Evolutionary conservation across 495 filamentous ascomycete species (phyloP), one percentile per base, ranked within the genome.

Genomic region (Stereocaulon alpinum): DNA sequence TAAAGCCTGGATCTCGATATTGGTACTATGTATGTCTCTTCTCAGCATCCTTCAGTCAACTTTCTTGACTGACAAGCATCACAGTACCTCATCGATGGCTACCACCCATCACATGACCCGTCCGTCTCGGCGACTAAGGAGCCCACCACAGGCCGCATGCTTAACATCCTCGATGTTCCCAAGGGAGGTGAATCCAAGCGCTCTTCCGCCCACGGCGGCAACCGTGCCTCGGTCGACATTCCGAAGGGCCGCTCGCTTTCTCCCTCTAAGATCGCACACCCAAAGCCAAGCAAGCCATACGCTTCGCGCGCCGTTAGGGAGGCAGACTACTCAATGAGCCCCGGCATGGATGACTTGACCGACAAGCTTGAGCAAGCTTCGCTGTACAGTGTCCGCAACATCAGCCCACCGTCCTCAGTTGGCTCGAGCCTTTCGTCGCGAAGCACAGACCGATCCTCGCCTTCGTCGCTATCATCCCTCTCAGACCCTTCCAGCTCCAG

Each of bases 101-200:
- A 96, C 83, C 91, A 96, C 73, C 87, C 96, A 72, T 92, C 93
- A 50, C 92, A 97, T 79, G 93, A 98, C 75, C 93, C 94, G 53
- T 89, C 88, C 68, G 82, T 88, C 70, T 81, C 86, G 59, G 89
- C 85, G 71, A 95, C 89, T 74, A 86, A 86, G 68, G 93, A 98
- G 79, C 91, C 93, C 66, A 97, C 91, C 68, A 96, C 94, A 65
- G 90, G 91, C 77, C 93, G 94, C 72, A 86, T 87, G 71, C 81
- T 98, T 59, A 98, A 87, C 75, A 80, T 84, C 71, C 81, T 87
- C 71, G 83, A 87, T 69, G 82, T 86, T 47, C 82, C 83, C 60
- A 60, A 70, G 42, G 61, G 71, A 41, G 66, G 67, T 15, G 24
- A 40, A 17, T 59, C 53, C 40, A 48, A 61, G 47, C 63, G 62